A percentile compares a stretch with the other conserved stretches of the same genome.
These are phyloP conservation scores for Talaromyces proteolyticus DNA, from an alignment of 495 filamentous ascomycete genomes.

Conservation along the genomic window DNA sequence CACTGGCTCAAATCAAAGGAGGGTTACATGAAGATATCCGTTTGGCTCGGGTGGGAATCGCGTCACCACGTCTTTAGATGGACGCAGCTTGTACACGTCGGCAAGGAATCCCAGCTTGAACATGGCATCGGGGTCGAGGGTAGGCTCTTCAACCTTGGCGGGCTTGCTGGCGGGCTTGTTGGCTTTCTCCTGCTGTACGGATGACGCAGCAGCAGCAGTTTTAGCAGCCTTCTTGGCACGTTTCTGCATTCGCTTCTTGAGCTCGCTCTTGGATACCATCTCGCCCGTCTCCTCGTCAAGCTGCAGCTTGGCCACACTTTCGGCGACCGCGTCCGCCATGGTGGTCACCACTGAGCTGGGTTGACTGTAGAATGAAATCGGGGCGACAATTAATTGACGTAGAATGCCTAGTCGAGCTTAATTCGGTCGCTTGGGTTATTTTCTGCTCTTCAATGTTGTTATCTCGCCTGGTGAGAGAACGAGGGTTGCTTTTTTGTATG, in stretches of 20 bases:
- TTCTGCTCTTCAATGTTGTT: no score
- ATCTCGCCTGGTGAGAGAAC: no score
- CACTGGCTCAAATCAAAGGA: background rate
- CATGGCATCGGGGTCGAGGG: constrained; percentile 62
- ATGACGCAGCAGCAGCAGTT: constrained; percentile 9
- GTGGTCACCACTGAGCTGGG: no score
- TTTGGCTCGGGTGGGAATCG: constrained; percentile 91
- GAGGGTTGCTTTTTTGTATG: no score
- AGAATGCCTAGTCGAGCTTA: no score
- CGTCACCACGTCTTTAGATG: constrained; percentile 55
- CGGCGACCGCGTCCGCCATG: constrained; percentile 53
- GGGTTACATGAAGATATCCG: constrained; percentile 30
- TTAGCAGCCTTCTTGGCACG: constrained; percentile 52
- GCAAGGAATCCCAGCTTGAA: constrained; percentile 83
- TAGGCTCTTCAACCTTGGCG: constrained; percentile 29
- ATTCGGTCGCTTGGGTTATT: no score
- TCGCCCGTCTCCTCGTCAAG: constrained; percentile 62
- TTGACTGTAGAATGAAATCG: no score
- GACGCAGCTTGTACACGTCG: constrained; percentile 72
- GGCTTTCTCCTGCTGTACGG: constrained; percentile 11
- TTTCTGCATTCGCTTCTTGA: constrained; percentile 61
- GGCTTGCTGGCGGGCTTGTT: constrained; percentile 15
- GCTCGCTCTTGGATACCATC: constrained; percentile 59
- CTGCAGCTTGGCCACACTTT: constrained; percentile 50
- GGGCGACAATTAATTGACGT: no score